Percentiles rank a stretch among this genome's conserved stretches.
phyloP scores from a whole-genome alignment of 441 rosid species.

The Bocquillonia castaneifolia region DNA sequence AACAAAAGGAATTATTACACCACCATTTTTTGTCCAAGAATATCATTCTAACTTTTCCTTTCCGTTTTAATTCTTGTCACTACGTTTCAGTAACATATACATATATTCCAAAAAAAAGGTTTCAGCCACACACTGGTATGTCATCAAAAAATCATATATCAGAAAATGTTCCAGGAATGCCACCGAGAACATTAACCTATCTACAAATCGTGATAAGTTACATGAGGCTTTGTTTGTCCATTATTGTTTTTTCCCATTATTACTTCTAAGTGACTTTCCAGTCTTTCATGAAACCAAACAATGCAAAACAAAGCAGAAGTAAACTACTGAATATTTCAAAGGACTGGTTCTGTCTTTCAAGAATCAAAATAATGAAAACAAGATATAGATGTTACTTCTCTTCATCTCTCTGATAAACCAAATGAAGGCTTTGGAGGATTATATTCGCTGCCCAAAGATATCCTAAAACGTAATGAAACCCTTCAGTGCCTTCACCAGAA shows the following conservation, averaged over 20 bases:
- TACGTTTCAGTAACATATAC: background rate
- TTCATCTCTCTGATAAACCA: background rate
- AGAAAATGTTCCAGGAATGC: background rate
- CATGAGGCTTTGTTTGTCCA: no score
- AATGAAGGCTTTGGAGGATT: background rate
- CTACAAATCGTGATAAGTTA: no score
- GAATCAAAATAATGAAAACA: background rate
- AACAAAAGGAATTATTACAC: slow-evolving; percentile 11
- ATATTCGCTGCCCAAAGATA: background rate
- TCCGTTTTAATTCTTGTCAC: background rate
- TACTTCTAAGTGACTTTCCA: background rate
- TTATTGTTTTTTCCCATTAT: background rate
- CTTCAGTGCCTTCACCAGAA: background rate
- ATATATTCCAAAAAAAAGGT: background rate
- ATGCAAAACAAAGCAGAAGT: background rate
- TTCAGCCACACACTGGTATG: background rate
- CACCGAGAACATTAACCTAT: background rate
- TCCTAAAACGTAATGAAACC: background rate
- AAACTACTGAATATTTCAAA: background rate
- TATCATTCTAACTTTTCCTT: background rate
- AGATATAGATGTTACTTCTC: background rate
- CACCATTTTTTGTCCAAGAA: slow-evolving; percentile 7
- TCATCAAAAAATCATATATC: background rate
- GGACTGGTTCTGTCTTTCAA: background rate
- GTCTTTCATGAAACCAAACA: background rate